Conservation (phyloP, 441 rosid species). For the Geranium incanum region DNA sequence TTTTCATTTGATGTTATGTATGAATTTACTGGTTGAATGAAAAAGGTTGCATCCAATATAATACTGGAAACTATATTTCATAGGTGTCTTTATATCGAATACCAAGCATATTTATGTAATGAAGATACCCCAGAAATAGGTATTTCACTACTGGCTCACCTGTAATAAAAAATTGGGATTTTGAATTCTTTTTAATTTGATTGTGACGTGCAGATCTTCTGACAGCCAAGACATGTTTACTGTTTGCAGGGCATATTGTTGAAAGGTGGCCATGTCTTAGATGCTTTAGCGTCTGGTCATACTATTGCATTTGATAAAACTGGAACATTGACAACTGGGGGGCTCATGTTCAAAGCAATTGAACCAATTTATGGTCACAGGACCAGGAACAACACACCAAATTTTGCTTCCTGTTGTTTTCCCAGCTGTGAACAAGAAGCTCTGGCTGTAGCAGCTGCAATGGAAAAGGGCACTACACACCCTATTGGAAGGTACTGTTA, state of each 20-base stretch:
- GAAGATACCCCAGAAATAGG: background rate
- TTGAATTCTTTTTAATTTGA: background rate
- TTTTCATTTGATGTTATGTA: constrained; percentile 4
- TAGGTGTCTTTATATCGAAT: background rate
- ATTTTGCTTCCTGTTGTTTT: constrained; percentile 48
- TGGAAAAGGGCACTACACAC: constrained; percentile 97
- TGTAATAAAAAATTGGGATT: background rate
- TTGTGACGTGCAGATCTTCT: constrained; percentile 11
- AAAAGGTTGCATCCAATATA: background rate
- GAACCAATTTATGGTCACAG: constrained; percentile 84
- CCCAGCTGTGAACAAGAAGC: constrained; percentile 91
- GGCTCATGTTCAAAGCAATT: constrained; percentile 79
- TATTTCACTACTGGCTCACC: background rate
- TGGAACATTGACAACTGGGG: constrained; percentile 89
- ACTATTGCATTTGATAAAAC: constrained; percentile 92
- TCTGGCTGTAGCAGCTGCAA: constrained; percentile 90
- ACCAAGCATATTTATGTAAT: background rate
- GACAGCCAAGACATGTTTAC: constrained; percentile 19
- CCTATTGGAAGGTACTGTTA: constrained; percentile 77
- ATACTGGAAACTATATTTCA: background rate
- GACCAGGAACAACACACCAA: constrained; percentile 24
- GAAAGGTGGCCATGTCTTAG: constrained; percentile 84
- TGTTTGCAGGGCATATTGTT: constrained; percentile 70
- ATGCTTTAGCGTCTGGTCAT: constrained; percentile 83
- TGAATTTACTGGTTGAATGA: background rate